phyloP scores from a whole-genome alignment of 2,329 filamentous ascomycete genomes.

The Talaromyces sp. region DNA sequence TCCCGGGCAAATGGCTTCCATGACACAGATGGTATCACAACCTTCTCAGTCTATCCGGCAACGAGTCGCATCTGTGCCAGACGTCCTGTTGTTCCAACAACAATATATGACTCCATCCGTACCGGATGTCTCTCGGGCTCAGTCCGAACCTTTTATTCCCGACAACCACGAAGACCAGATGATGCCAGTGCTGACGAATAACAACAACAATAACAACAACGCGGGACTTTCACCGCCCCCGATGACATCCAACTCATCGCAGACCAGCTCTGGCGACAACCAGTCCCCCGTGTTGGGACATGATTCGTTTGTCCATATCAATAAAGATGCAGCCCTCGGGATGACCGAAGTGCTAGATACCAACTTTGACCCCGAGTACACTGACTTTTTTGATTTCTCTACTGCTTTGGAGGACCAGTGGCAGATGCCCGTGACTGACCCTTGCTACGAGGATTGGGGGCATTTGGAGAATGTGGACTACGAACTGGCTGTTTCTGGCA shows the following conservation, averaged over 20 bases:
- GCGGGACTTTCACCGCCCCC: slow-evolving; percentile 8
- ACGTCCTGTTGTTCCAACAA: slow-evolving; percentile 5
- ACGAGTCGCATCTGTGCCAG: slow-evolving; percentile 11
- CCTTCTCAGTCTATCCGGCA: background rate
- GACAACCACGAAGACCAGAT: background rate
- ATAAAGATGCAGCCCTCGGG: slow-evolving; percentile 1
- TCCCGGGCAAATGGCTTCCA: background rate
- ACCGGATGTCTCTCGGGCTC: background rate
- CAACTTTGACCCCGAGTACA: slow-evolving; percentile 8
- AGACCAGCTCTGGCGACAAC: background rate
- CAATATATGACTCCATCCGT: background rate
- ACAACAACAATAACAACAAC: background rate
- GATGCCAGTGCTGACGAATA: background rate
- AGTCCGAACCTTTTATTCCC: slow-evolving; percentile 3
- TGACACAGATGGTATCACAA: background rate
- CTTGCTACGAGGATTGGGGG: slow-evolving; percentile 8
- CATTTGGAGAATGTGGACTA: slow-evolving; percentile 7
- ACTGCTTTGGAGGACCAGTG: slow-evolving; percentile 8
- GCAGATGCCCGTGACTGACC: slow-evolving; percentile 7
- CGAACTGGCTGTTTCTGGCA: slow-evolving; percentile 2
- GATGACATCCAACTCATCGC: slow-evolving; percentile 1
- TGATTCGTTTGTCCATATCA: background rate
- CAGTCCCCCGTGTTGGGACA: background rate
- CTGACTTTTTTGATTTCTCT: slow-evolving; percentile 8
- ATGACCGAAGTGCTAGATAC: slow-evolving; percentile 4